Evolutionary conservation across 2,329 filamentous ascomycete species (phyloP).

Genomic region (Pleomassaria siparia): DNA sequence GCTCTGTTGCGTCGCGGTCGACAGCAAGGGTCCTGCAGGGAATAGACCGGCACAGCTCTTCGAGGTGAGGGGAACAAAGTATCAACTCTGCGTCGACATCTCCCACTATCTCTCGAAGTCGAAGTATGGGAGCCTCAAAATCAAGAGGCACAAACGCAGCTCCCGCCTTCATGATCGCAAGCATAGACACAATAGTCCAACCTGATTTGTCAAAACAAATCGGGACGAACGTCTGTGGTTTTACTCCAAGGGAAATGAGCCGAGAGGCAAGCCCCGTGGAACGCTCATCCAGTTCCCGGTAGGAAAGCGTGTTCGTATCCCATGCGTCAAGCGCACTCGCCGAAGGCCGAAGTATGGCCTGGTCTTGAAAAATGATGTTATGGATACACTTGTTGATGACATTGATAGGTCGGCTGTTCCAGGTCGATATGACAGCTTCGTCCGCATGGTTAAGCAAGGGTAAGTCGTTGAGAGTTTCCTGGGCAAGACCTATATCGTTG

Average conservation of each 20-base stretch:
- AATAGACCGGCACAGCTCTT: conserved; percentile 26
- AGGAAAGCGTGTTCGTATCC: conserved; percentile 29
- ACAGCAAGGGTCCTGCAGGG: conserved; percentile 26
- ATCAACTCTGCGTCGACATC: conserved; percentile 34
- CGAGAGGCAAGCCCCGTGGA: conserved; percentile 27
- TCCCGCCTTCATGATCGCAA: conserved; percentile 41
- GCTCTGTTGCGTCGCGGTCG: conserved; percentile 46
- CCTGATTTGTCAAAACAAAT: conserved; percentile 42
- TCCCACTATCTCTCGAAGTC: conserved; percentile 39
- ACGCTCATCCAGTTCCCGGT: conserved; percentile 30
- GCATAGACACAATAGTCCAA: conserved; percentile 38
- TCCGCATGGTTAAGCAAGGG: conserved; percentile 25
- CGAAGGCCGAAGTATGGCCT: conserved; percentile 18
- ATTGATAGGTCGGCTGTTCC: conserved; percentile 29
- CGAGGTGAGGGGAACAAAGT: conserved; percentile 28
- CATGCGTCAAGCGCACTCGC: conserved; percentile 31
- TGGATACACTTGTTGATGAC: conserved; percentile 33
- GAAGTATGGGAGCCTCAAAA: conserved; percentile 37
- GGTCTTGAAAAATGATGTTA: conserved; percentile 27
- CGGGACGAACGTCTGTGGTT: conserved; percentile 29
- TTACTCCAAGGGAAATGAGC: conserved; percentile 27
- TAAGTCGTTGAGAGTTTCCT: conserved; percentile 18
- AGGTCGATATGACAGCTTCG: conserved; percentile 18
- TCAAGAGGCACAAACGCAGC: conserved; percentile 43
- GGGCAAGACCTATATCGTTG: conserved; percentile 15